Evolutionary conservation across 164 flowering plant genomes (phyloP).

Genomic region (Aristolochia californica): DNA sequence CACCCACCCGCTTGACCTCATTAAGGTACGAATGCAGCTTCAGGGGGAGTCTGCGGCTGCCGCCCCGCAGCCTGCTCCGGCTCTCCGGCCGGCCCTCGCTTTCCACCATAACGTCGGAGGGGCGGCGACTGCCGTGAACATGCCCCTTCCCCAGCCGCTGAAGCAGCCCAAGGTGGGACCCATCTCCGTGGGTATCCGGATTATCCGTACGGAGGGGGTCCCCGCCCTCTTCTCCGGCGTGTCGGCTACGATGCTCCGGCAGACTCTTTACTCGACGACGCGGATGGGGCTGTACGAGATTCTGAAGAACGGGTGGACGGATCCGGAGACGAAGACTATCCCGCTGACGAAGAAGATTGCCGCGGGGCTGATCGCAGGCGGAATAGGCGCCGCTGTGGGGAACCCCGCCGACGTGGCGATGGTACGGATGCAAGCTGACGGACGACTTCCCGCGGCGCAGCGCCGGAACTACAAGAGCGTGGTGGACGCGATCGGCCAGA

Average conservation of each 20-base stretch:
- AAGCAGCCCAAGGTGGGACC: constrained; percentile 39
- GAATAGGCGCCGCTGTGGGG: constrained; percentile 72
- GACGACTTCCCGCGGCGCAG: constrained; percentile 57
- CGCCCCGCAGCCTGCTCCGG: constrained; percentile 27
- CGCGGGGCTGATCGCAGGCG: constrained; percentile 73
- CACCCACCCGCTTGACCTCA: constrained; percentile 67
- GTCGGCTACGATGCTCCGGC: constrained; percentile 82
- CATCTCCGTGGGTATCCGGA: constrained; percentile 34
- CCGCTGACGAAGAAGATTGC: constrained; percentile 41
- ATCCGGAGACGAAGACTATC: constrained; percentile 41
- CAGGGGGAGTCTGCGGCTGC: constrained; percentile 44
- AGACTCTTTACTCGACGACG: constrained; percentile 75
- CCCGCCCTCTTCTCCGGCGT: constrained; percentile 67
- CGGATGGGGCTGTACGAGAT: constrained; percentile 81
- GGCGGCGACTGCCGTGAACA: constrained; percentile 8
- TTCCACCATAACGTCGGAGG: constrained; percentile 7
- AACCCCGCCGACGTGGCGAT: constrained; percentile 94
- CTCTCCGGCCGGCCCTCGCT: too few relatives aligned
- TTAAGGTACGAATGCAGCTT: constrained; percentile 73
- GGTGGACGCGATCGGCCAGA: constrained; percentile 53
- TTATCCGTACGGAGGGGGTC: constrained; percentile 52
- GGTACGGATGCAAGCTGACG: too few relatives aligned
- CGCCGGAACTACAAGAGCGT: constrained; percentile 78
- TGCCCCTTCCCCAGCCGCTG: constrained; percentile 4
- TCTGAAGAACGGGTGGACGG: constrained; percentile 60